Evolutionary conservation across 306 rosid species (phyloP).

Genomic region (Luffa acutangula): DNA sequence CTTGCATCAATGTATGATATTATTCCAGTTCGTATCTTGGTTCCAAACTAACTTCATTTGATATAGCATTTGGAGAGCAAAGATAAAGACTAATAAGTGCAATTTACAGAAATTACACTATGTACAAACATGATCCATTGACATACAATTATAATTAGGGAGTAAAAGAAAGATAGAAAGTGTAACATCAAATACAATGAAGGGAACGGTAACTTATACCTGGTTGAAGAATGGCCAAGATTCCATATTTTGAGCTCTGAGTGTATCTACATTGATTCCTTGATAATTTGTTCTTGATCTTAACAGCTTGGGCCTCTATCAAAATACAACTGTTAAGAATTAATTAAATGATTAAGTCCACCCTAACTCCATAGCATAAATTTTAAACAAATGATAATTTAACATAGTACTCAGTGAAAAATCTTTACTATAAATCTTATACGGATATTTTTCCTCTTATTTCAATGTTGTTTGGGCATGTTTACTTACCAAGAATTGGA

Average conservation of each 20-base stretch:
- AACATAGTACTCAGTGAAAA: background rate
- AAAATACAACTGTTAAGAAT: background rate
- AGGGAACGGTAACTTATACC: conserved; percentile 23
- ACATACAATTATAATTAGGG: background rate
- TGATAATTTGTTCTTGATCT: conserved; percentile 71
- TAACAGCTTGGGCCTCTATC: conserved; percentile 70
- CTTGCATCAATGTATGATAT: background rate
- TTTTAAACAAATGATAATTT: background rate
- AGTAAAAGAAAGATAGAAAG: background rate
- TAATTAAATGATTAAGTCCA: background rate
- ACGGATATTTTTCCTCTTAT: background rate
- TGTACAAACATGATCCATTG: background rate
- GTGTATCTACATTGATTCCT: conserved; percentile 71
- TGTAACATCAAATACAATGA: background rate
- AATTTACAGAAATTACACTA: background rate
- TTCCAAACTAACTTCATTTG: background rate
- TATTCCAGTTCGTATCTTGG: background rate
- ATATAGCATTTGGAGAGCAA: background rate
- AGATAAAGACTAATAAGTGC: background rate
- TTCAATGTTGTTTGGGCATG: background rate
- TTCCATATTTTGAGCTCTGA: conserved; percentile 93
- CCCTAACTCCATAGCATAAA: background rate
- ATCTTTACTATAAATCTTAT: background rate
- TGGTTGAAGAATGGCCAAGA: conserved; percentile 90
- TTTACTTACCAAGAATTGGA: background rate